Percentiles rank a stretch among this genome's conserved stretches.
phyloP scores from a whole-genome alignment of 306 rosid species.

The Castanea crenata region DNA sequence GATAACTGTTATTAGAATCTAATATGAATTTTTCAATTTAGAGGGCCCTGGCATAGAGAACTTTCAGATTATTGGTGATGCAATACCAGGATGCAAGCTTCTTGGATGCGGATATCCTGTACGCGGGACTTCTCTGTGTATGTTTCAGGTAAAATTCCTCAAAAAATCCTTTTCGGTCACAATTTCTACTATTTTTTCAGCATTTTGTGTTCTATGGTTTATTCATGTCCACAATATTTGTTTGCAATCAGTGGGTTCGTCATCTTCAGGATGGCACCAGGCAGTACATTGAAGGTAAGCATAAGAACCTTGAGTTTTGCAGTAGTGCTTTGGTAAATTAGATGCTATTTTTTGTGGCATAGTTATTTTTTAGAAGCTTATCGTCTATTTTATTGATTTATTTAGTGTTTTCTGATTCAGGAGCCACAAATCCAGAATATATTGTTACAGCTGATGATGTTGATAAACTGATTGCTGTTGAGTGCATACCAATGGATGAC shows the following conservation, averaged over 20 bases:
- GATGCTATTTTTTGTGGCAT: background rate
- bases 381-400: conserved; percentile 6
- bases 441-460: conserved; percentile 90
- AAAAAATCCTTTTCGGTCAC: conserved; percentile 1
- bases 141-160: conserved; percentile 79
- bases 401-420: conserved; percentile 38
- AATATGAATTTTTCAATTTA: conserved; percentile 27
- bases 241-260: conserved; percentile 83
- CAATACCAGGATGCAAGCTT: conserved; percentile 78
- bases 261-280: conserved; percentile 96
- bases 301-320: conserved; percentile 11
- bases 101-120: conserved; percentile 97
- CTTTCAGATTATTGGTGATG: conserved; percentile 89
- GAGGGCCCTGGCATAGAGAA: conserved; percentile 85
- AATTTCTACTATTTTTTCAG: conserved; percentile 9
- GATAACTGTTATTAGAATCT: conserved; percentile 14
- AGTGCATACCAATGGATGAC: conserved; percentile 98
- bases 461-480: conserved; percentile 88
- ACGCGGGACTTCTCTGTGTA: conserved; percentile 86
- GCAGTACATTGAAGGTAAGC: conserved; percentile 88
- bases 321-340: background rate
- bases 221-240: conserved; percentile 18
- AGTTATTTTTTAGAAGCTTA: conserved; percentile 13
- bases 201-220: background rate
- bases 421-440: conserved; percentile 98